Evolutionary conservation across 1,139 yeast genomes (phyloP).

Genomic region (Geotrichum citri-aurantii): DNA sequence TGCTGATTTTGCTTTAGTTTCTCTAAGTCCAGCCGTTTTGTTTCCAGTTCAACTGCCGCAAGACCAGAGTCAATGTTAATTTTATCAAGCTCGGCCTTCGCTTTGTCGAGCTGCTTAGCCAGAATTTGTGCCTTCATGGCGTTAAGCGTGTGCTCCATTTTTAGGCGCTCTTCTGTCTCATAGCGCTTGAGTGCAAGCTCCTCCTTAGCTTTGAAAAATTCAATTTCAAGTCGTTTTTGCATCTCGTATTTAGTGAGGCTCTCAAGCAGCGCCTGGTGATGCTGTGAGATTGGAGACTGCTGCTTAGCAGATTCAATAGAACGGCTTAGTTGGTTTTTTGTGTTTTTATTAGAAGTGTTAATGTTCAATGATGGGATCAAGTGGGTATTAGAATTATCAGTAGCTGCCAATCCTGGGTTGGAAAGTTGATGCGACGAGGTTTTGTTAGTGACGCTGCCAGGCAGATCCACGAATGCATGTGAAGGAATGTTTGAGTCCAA

Average conservation of each 20-base stretch:
- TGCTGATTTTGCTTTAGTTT: neutral
- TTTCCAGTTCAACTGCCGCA: conserved; percentile 6
- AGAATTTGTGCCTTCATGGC: conserved; percentile 1
- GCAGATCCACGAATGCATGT: neutral
- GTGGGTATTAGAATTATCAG: neutral
- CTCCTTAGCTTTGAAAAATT: conserved; percentile 6
- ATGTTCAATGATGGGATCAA: neutral
- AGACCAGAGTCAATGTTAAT: conserved; percentile 3
- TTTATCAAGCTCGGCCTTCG: conserved; percentile 9
- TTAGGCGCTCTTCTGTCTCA: conserved; percentile 4
- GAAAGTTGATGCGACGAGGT: neutral
- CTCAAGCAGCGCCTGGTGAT: neutral
- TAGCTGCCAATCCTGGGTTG: neutral
- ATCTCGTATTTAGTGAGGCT: neutral
- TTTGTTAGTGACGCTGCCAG: neutral
- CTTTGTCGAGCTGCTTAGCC: conserved; percentile 10
- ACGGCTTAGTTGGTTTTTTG: too few relatives aligned
- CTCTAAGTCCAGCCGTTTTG: neutral
- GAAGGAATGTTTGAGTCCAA: neutral
- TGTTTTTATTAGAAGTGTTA: neutral
- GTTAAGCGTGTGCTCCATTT: conserved; percentile 3
- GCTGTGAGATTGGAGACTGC: neutral
- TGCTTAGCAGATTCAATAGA: neutral
- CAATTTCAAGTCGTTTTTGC: conserved; percentile 6
- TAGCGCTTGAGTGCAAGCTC: conserved; percentile 2